Evolutionary conservation across 2,329 filamentous ascomycete genomes (phyloP), one percentile per base, ranked within the genome.

Genomic region (Pseudonectria foliicola): DNA sequence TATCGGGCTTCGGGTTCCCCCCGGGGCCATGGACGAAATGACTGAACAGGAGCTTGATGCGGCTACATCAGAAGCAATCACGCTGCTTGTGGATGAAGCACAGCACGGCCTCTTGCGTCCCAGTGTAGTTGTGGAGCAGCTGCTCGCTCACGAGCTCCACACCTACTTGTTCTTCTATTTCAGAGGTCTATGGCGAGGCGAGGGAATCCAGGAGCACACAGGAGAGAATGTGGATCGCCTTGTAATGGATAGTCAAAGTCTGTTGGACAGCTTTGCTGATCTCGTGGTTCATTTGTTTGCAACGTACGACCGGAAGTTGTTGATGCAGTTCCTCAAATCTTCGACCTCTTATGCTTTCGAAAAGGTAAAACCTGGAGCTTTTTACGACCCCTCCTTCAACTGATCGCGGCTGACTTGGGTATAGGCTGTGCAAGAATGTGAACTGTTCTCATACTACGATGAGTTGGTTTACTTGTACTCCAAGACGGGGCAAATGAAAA

Each of bases 391-490:
- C 10, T 24, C 3, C 12, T 21, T 31, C 21, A n/a, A n/a, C 48
- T 53, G 29, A 57, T 32, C n/a, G 10, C 2, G 25, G 12, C 39
- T 37, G 31, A 34, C 34, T 13, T n/a, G 13, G 8, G 14, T 12
- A 3, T 59, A 72, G 77, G 86, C 63, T 58, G 84, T 64, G 44
- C 75, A 66, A 72, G 78, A 93, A 50, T 98, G 92, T 54, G 88
- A 96, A 59, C 66, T 71, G 11, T 74, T 77, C 46, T 79, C 82
- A 46, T 96, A 85, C 60, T 84, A 93, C 31, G 84, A 87, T 25
- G 92, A 98, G 57, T 75, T 96, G n/a, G 90, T 98, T 11, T 92
- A 92, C 53, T 75, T 98, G 2, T 83, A 96, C 51, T 93, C 88
- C 40, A 95, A 95, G 58, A 96, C 88, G 0, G 92, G 92, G 0